phyloP scores from a whole-genome alignment of 495 filamentous ascomycete genomes.

The Barbatosphaeria neglecta region DNA sequence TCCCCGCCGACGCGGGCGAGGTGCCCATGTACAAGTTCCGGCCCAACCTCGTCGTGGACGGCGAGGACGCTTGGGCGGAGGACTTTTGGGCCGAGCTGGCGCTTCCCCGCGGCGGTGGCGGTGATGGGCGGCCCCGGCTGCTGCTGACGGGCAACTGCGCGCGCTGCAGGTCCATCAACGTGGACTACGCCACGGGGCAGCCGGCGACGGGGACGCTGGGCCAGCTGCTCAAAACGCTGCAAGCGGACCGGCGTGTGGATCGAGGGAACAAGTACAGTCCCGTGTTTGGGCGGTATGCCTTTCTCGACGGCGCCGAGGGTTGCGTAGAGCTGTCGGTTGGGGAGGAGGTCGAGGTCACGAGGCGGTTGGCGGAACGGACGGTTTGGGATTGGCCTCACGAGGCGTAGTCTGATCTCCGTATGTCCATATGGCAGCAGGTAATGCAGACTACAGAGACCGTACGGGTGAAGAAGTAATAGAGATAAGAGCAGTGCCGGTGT shows the following conservation, averaged over 20 bases:
- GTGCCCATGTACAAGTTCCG: conserved; percentile 75
- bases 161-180: conserved; percentile 69
- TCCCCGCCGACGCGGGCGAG: conserved; percentile 36
- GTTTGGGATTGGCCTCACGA: conserved; percentile 34
- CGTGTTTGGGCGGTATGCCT: conserved; percentile 76
- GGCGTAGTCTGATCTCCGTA: too few relatives aligned
- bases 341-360: conserved; percentile 54
- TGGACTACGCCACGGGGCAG: conserved; percentile 68
- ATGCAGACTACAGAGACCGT: too few relatives aligned
- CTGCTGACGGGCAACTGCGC: conserved; percentile 66
- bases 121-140: conserved; percentile 31
- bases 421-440: too few relatives aligned
- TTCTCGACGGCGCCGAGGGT: conserved; percentile 32
- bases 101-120: conserved; percentile 12
- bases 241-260: conserved; percentile 71
- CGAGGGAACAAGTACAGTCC: conserved; percentile 60
- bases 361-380: conserved; percentile 45
- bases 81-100: conserved; percentile 71
- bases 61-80: conserved; percentile 56
- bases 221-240: conserved; percentile 60
- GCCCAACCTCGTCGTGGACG: conserved; percentile 70
- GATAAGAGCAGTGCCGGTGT: too few relatives aligned
- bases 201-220: conserved; percentile 53
- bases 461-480: too few relatives aligned
- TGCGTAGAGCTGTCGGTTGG: conserved; percentile 46